Base-by-base conservation (phyloP, 1,139 yeast genomes). In the Blastobotrys arbuscula region DNA sequence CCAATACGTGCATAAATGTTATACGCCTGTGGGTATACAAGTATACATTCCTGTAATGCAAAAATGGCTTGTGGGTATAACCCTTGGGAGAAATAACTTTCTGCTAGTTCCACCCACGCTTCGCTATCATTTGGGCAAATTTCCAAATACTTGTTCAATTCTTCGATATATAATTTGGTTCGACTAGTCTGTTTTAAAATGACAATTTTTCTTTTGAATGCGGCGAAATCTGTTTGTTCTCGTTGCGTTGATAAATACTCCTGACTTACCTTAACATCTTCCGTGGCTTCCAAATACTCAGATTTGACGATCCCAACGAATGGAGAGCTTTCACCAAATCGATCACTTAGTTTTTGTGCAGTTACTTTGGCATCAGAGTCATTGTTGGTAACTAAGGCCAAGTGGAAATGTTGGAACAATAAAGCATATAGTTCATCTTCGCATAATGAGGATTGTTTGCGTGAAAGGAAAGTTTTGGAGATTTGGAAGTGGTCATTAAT, bases 21-120 rank as follows among this genome's bases (percentile, higher is more conserved):
- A 66, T 84, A 88, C 12, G 94, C 94, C 53, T 73, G 72, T 1
- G 97, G 96, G 49, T 74, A 75, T 21, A 78, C 73, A 35, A 86
- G 59, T 20, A 89, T 65, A 1, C 85, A 76, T 60, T 90, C 96
- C 59, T 86, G 81, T 38, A 77, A 73, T 51, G 87, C 74, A 61
- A 75, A 79, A 8, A 84, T 73, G 0, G 94, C 82, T 58, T 82
- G 80, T 30, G 78, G 82, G 57, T 77, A 82, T 57, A 81, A 80
- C 1, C 89, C 89, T n/a, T 74, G 55, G 9, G 68, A 62, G 34
- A 67, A 66, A 61, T 90, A 90, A 23, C 76, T 73, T 37, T 79
- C 78, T 5, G 81, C 84, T 51, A 88, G 71, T 65, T 86, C 95
- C 42, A 80, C 74, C 95, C 95, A 88, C 1, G 86, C 70, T 55